Percentiles rank a stretch among this genome's conserved stretches.
phyloP scores from a whole-genome alignment of 1,139 yeast species.

The Komagataea norvegica region DNA sequence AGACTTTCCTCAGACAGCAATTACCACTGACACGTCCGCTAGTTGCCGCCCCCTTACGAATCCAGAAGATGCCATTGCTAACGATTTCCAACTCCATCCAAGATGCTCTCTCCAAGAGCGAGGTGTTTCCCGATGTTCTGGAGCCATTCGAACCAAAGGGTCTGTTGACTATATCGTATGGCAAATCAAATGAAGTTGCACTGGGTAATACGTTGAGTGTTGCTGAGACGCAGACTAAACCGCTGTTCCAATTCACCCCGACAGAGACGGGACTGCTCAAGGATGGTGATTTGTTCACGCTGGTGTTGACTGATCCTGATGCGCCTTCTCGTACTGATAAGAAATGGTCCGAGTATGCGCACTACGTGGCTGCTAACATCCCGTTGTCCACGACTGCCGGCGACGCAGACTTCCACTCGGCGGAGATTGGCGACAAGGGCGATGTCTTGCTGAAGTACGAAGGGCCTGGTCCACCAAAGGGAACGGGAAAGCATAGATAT shows the following conservation, averaged over 20 bases:
- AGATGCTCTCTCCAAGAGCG: slow-evolving; percentile 25
- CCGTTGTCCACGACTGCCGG: slow-evolving; percentile 14
- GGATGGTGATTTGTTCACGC: slow-evolving; percentile 52
- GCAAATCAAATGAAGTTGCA: slow-evolving; percentile 58
- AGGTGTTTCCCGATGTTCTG: slow-evolving; percentile 27
- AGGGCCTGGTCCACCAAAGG: slow-evolving; percentile 88
- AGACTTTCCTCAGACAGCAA: slow-evolving; percentile 3
- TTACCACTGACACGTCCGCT: not conserved
- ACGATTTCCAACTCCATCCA: slow-evolving; percentile 27
- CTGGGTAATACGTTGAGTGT: slow-evolving; percentile 72
- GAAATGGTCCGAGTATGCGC: slow-evolving; percentile 86
- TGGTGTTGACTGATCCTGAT: slow-evolving; percentile 88
- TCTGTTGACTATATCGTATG: slow-evolving; percentile 40
- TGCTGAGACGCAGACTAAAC: slow-evolving; percentile 59
- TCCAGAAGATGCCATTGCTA: slow-evolving; percentile 18
- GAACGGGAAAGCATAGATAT: slow-evolving; percentile 83
- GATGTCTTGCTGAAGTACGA: slow-evolving; percentile 42
- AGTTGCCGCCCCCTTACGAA: not conserved
- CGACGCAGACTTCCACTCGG: slow-evolving; percentile 15
- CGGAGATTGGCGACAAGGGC: slow-evolving; percentile 23
- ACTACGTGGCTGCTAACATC: slow-evolving; percentile 68
- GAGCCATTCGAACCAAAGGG: slow-evolving; percentile 27
- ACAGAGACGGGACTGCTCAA: slow-evolving; percentile 37
- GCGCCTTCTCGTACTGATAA: slow-evolving; percentile 82
- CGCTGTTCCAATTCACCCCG: slow-evolving; percentile 61